Evolutionary conservation across 208 protist species (phyloP).

Genomic region (Strigomonas culicis): DNA sequence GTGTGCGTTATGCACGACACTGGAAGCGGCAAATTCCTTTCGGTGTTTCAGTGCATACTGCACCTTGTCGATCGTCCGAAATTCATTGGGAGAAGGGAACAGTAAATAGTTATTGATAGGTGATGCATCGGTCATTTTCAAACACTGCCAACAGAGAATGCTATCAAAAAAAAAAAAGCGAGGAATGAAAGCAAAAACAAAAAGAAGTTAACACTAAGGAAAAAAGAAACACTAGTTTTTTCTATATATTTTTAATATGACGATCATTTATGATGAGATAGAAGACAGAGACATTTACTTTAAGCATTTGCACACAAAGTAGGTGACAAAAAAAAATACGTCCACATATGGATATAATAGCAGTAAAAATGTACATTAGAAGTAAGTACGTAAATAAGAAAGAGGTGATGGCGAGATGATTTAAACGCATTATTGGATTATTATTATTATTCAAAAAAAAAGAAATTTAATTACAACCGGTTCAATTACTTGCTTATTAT

Average conservation of each 20-base stretch:
- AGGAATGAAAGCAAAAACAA: not conserved
- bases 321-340: constrained; percentile 3
- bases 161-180: not conserved
- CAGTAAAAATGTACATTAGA: not conserved
- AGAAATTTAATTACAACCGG: not conserved
- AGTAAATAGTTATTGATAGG: constrained; percentile 78
- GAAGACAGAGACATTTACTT: no score
- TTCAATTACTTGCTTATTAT: constrained; percentile 8
- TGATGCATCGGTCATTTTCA: constrained; percentile 63
- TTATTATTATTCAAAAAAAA: constrained; percentile 3
- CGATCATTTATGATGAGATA: no score
- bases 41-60: constrained; percentile 51
- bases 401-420: not conserved
- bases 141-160: not conserved
- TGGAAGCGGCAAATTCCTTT: constrained; percentile 9
- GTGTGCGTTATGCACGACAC: not conserved
- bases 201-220: not conserved
- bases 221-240: constrained; percentile 1
- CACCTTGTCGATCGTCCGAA: constrained; percentile 63
- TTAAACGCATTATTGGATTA: not conserved
- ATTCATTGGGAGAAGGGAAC: constrained; percentile 54
- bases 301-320: no score
- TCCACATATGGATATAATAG: not conserved
- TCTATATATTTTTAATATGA: no score
- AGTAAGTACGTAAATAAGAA: not conserved